A percentile compares a stretch with the other conserved stretches of the same genome.
phyloP scores from a whole-genome alignment of 768 basidiomycete species.

The Rhodosporidiobolus sp. region DNA sequence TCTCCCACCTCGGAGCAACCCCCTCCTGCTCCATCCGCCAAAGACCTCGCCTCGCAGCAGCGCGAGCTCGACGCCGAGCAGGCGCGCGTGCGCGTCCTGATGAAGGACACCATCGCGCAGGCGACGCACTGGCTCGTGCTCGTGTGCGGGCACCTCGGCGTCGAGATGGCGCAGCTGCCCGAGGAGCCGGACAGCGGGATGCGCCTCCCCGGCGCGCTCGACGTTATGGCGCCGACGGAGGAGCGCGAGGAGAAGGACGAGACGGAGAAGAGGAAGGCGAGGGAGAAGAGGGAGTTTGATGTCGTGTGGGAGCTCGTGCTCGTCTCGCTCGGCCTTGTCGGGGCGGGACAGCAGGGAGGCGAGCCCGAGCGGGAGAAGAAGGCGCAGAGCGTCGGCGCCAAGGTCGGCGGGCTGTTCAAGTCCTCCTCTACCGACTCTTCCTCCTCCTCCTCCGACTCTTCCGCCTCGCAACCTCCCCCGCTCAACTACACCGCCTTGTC shows the following conservation, averaged over 20 bases:
- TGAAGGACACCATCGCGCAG: neutral
- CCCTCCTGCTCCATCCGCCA: neutral
- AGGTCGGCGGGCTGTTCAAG: slow-evolving; percentile 14
- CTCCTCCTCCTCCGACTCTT: neutral
- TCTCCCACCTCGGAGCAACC: neutral
- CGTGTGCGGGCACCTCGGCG: slow-evolving; percentile 25
- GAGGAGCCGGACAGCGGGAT: slow-evolving; percentile 9
- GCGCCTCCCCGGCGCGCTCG: slow-evolving; percentile 4
- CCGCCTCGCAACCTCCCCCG: neutral
- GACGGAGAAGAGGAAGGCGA: neutral
- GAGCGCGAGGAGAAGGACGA: neutral
- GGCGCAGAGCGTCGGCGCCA: neutral
- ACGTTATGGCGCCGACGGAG: neutral
- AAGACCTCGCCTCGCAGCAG: slow-evolving; percentile 4
- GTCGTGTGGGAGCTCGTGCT: slow-evolving; percentile 29
- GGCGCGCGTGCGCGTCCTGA: slow-evolving; percentile 3
- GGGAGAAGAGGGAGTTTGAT: slow-evolving; percentile 18
- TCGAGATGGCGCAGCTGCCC: slow-evolving; percentile 27
- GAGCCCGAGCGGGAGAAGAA: slow-evolving; percentile 16
- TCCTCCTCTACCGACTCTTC: neutral
- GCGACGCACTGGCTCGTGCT: slow-evolving; percentile 23
- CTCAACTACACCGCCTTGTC: slow-evolving; percentile 31
- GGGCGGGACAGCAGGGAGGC: slow-evolving; percentile 3
- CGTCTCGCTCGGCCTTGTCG: slow-evolving; percentile 34
- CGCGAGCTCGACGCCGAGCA: slow-evolving; percentile 30